phyloP scores from a whole-genome alignment of 176 grass and related monocot species.

The Ensete ventricosum region DNA sequence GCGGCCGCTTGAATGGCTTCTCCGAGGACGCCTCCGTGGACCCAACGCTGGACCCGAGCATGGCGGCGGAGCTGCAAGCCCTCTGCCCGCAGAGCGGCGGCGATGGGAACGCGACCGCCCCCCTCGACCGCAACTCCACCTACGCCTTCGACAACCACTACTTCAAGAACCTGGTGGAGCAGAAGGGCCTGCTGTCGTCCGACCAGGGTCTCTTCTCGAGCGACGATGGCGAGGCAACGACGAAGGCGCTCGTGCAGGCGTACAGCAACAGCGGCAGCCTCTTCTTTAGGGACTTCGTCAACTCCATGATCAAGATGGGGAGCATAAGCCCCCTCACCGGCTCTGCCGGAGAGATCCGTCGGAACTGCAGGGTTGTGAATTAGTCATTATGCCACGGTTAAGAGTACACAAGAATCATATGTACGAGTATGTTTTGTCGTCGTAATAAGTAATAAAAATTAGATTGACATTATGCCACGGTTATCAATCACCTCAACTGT shows the following conservation, averaged over 20 bases:
- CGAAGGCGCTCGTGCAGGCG: conserved; percentile 48
- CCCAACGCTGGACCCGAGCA: conserved; percentile 48
- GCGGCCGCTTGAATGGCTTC: conserved; percentile 49
- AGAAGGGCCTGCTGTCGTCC: conserved; percentile 56
- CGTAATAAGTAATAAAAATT: too few species aligned
- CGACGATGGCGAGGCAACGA: conserved; percentile 31
- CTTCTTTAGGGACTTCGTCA: conserved; percentile 57
- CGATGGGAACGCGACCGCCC: conserved; percentile 53
- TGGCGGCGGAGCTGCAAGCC: conserved; percentile 58
- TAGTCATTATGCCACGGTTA: too few species aligned
- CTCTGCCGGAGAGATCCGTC: background rate
- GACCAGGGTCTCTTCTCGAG: conserved; percentile 74
- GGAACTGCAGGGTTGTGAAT: too few species aligned
- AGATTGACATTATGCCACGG: too few species aligned
- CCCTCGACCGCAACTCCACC: conserved; percentile 43
- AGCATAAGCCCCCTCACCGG: conserved; percentile 51
- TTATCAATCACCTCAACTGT: too few species aligned
- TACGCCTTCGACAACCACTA: conserved; percentile 81
- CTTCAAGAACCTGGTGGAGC: conserved; percentile 53
- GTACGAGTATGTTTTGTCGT: too few species aligned
- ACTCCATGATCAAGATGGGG: conserved; percentile 70
- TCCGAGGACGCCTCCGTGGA: conserved; percentile 30
- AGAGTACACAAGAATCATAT: too few species aligned
- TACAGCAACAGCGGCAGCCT: conserved; percentile 34
- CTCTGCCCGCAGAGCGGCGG: conserved; percentile 30